These are phyloP conservation scores for Stereocaulon alpinum DNA, from an alignment of 495 filamentous ascomycete species.

Conservation along the genomic window DNA sequence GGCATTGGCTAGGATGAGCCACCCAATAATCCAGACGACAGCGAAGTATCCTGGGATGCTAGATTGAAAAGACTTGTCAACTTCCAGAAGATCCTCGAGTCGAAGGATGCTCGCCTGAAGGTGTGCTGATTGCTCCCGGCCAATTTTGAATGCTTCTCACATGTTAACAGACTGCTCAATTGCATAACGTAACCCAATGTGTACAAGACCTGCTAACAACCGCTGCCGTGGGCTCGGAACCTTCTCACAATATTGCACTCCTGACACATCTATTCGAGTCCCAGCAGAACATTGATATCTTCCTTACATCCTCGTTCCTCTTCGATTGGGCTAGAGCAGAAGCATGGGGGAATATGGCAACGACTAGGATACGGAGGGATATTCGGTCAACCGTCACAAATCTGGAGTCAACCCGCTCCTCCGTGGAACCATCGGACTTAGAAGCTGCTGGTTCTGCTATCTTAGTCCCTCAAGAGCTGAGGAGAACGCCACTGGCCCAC, in stretches of 20 bases:
- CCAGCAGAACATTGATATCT: constrained; percentile 31
- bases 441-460: neutral
- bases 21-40: constrained; percentile 9
- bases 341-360: constrained; percentile 4
- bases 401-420: neutral
- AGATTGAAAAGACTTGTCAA: constrained; percentile 39
- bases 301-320: constrained; percentile 43
- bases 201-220: constrained; percentile 22
- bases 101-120: constrained; percentile 30
- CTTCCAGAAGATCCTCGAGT: constrained; percentile 34
- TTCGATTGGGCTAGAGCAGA: constrained; percentile 34
- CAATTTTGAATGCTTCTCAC: neutral
- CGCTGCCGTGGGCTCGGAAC: constrained; percentile 8
- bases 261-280: constrained; percentile 26
- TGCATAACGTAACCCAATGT: neutral
- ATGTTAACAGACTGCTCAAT: neutral
- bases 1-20: constrained; percentile 32
- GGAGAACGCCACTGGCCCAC: neutral
- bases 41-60: constrained; percentile 39
- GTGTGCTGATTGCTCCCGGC: constrained; percentile 6
- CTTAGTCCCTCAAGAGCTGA: neutral
- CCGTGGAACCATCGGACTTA: neutral
- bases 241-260: constrained; percentile 25
- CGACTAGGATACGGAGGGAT: neutral
- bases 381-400: neutral